Conservation (phyloP, 2,329 filamentous ascomycete species). For the Boeremia lycopersici region DNA sequence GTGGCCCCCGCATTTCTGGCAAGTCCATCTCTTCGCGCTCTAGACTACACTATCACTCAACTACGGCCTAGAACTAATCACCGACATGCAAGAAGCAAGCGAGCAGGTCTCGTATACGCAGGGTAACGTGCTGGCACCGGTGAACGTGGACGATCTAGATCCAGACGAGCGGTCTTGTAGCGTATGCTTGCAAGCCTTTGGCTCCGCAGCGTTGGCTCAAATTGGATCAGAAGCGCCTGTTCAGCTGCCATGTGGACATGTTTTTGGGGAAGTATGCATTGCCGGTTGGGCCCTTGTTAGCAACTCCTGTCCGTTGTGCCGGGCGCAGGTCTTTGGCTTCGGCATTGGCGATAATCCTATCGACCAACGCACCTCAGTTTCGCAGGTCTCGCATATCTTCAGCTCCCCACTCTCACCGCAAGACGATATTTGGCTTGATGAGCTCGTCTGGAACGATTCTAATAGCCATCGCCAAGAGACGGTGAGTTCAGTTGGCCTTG, state of each 20-base stretch:
- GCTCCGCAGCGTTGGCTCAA: neutral
- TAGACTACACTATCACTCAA: neutral
- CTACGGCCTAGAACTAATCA: constrained; percentile 3
- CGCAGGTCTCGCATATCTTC: neutral
- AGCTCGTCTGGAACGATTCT: neutral
- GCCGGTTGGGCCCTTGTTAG: constrained; percentile 14
- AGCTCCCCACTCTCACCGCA: neutral
- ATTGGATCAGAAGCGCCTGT: constrained; percentile 15
- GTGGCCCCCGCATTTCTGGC: neutral
- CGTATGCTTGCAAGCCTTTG: constrained; percentile 22
- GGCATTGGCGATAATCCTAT: neutral
- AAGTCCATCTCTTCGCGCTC: neutral
- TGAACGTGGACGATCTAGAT: constrained; percentile 7
- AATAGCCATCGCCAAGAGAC: neutral
- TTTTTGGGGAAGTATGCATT: constrained; percentile 23
- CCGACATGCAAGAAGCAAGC: constrained; percentile 1
- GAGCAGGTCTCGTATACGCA: neutral
- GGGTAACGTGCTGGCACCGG: constrained; percentile 3
- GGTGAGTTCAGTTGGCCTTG: neutral
- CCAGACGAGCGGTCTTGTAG: constrained; percentile 11
- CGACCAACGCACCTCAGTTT: neutral
- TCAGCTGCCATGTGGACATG: constrained; percentile 21
- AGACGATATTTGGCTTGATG: constrained; percentile 9
- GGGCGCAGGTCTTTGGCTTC: constrained; percentile 1
- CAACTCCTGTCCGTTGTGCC: constrained; percentile 25